phyloP scores from a whole-genome alignment of 2,329 filamentous ascomycete genomes.

The Colletotrichum tanaceti region DNA sequence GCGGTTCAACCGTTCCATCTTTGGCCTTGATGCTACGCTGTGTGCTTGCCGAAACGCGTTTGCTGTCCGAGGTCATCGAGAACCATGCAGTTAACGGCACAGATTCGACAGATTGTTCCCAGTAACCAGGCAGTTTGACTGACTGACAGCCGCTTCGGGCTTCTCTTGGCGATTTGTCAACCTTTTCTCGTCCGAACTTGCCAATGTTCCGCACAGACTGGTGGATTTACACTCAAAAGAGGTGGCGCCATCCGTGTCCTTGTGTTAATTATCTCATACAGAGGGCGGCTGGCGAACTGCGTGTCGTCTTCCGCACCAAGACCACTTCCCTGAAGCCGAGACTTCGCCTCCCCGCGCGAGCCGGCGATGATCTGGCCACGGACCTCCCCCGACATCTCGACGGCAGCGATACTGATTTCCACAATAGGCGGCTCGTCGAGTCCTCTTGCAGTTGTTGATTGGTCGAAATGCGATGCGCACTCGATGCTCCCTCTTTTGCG shows the following conservation, averaged over 20 bases:
- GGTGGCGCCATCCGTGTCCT: neutral
- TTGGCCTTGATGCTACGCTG: neutral
- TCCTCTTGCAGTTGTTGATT: neutral
- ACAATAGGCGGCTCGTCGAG: constrained; percentile 3
- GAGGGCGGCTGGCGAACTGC: neutral
- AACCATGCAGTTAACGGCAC: neutral
- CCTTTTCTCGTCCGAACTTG: neutral
- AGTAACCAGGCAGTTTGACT: constrained; percentile 2
- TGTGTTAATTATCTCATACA: neutral
- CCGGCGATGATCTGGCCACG: constrained; percentile 1
- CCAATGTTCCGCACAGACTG: constrained; percentile 14
- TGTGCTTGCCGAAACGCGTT: neutral
- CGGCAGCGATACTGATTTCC: constrained; percentile 30
- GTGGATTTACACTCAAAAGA: neutral
- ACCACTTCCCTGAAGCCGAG: constrained; percentile 1
- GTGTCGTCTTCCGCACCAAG: neutral
- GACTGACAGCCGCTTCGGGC: neutral
- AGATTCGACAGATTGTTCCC: too few species aligned
- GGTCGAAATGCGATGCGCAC: neutral
- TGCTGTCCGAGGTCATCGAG: neutral
- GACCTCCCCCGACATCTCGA: neutral
- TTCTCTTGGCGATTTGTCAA: constrained; percentile 3
- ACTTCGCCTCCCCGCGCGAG: neutral
- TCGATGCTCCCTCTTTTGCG: neutral
- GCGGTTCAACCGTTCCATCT: neutral